Base-by-base conservation (phyloP, 192 early-diverging fungal genomes). In the Kappamyces sp. region DNA sequence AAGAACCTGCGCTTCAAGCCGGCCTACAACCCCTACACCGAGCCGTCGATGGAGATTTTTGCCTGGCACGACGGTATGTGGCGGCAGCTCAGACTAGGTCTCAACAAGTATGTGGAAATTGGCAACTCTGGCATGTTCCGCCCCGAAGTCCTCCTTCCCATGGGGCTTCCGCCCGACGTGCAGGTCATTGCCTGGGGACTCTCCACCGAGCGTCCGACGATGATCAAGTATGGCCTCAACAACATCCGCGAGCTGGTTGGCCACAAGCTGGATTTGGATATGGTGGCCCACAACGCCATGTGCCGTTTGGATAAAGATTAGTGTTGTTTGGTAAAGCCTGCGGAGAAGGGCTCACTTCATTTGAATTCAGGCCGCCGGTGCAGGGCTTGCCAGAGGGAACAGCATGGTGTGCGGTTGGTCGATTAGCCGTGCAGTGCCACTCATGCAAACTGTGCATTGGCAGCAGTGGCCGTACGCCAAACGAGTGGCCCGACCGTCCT, bases 61-160 rank as follows among this genome's bases (percentile, higher is more conserved):
- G 88, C 93, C 44, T 99, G 88, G 81, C 94, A 97, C 68, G 83
- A 85, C 43, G 83, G 72, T 64, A 43, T 9, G 41, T n/a, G 43
- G 58, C 41, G 54, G 51, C 58, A 46, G 12, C 51, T 43, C 2
- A 38, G 8, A 13, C 41, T 63, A 66, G 86, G 79, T 52, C 76
- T 95, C 60, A 77, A 84, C 49, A 84, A 85, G 66, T 97, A 91
- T 89, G 87, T 97, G 38, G 93, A 97, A 74, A 87, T 97, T 48
- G 95, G 97, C 51, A 99, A 99, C 85, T 89, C 86, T 31, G 97
- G 97, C 53, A 97, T 99, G 92, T 99, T 99, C 88, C 91, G 97
- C 40, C 97, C 97, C 5, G 97, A 99, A 73, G 95, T 99, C 93
- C 82, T 97, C 66, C 77, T 84, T 13, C 88, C 97, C 50, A 76